A percentile compares a stretch with the other conserved stretches of the same genome.
These are phyloP conservation scores for Thelephora terrestris DNA, from an alignment of 1,284 basidiomycete species.

Conservation along the genomic window DNA sequence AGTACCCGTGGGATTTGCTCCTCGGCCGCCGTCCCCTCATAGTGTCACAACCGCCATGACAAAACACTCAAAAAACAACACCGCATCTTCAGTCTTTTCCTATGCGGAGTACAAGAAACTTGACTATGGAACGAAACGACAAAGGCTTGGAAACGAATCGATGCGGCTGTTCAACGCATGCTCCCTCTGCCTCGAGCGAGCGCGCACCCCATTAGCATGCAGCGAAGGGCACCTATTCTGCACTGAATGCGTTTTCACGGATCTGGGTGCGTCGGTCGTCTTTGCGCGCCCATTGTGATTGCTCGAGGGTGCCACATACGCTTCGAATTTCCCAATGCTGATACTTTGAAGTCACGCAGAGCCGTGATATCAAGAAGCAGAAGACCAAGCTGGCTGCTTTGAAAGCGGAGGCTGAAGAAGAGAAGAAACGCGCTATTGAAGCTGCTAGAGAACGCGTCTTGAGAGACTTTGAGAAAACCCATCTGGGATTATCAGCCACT, in stretches of 20 bases:
- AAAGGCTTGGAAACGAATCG: conserved; percentile 83
- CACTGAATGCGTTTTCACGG: conserved; percentile 77
- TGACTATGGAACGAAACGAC: conserved; percentile 72
- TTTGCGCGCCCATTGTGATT: not conserved
- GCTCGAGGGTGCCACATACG: conserved; percentile 5
- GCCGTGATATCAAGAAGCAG: conserved; percentile 81
- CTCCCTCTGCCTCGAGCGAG: conserved; percentile 72
- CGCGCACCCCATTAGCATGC: conserved; percentile 74
- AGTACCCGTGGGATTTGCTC: not conserved
- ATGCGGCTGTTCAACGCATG: conserved; percentile 87
- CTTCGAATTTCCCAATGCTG: conserved; percentile 2
- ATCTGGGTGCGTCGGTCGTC: conserved; percentile 45
- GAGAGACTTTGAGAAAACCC: conserved; percentile 77
- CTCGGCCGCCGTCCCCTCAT: not conserved
- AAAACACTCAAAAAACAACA: conserved; percentile 85
- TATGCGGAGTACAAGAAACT: conserved; percentile 80
- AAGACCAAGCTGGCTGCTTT: conserved; percentile 65
- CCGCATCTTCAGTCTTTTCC: conserved; percentile 76
- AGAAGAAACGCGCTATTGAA: conserved; percentile 51
- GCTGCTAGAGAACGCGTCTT: conserved; percentile 80
- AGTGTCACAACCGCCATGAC: conserved; percentile 46
- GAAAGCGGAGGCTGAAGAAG: conserved; percentile 67
- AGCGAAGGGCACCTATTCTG: conserved; percentile 83
- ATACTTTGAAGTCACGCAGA: conserved; percentile 58
- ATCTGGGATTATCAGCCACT: conserved; percentile 50